Evolutionary conservation across 345 rosid species (phyloP), one percentile per base, ranked within the genome.

Genomic region (Punica granatum): DNA sequence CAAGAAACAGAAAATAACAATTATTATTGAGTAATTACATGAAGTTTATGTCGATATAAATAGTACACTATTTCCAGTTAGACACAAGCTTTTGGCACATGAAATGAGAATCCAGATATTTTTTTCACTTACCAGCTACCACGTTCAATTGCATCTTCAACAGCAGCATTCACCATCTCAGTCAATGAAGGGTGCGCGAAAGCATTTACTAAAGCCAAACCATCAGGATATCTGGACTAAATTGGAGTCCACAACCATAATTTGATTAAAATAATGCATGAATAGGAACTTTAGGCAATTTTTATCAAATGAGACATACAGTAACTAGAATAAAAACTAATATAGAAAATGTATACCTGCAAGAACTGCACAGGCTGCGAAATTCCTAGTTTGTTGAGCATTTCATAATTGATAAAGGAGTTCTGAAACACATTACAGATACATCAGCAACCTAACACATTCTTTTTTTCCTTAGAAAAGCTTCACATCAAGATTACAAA

Each of bases 221-320:
- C 97, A 76, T 90, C 95, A 76, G 97, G 88, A 86, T 85, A 93
- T 72, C 99, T 90, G 80, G 95, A 89, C 99, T 93, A 89, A 74
- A 90, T 71, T 76, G 69, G 76, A 74, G 72, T 67, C 67, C 51
- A 75, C 23, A 71, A 74, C 80, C 81, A 69, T 78, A 81, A 62
- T 37, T 67, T 72, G 72, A 79, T 87, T 65, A 82, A 77, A 75
- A 68, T 76, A 72, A 15, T 71, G 44, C 60, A 56, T 70, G 42
- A 75, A 35, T 35, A 60, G 34, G 18, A 12, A 72, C 32, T n/a
- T 33, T 33, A 59, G n/a, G 56, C 49, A 33, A 65, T 31, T 12
- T 0, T 19, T 25, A 33, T 33, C 26, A 15, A 32, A 42, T 36
- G 23, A 21, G 33, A 42, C 13, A 32, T 23, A 39, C 28, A 51